These are phyloP conservation scores for Mycena leptocephala DNA, from an alignment of 768 basidiomycete species.

Conservation along the genomic window DNA sequence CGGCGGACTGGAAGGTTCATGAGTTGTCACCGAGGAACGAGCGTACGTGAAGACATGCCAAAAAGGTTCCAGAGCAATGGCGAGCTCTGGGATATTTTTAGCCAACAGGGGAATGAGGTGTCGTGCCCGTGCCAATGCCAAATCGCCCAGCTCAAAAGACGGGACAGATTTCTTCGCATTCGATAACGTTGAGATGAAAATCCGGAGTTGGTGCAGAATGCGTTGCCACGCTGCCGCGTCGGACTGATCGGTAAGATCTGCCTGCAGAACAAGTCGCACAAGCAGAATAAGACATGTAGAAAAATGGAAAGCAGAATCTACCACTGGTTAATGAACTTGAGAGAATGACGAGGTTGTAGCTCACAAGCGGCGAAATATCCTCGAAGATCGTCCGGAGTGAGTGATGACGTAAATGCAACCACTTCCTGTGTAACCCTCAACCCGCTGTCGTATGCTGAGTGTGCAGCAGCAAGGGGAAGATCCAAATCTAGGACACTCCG, in stretches of 20 bases:
- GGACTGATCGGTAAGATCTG: conserved; percentile 33
- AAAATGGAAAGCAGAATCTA: conserved; percentile 38
- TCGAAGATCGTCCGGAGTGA: conserved; percentile 33
- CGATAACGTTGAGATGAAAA: conserved; percentile 34
- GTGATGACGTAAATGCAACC: conserved; percentile 33
- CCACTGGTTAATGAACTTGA: background rate
- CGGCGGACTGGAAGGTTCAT: conserved; percentile 1
- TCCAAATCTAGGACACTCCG: conserved; percentile 34
- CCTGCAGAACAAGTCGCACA: conserved; percentile 33
- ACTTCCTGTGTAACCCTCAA: conserved; percentile 34
- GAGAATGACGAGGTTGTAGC: background rate
- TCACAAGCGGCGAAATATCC: conserved; percentile 36
- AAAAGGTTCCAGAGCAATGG: conserved; percentile 35
- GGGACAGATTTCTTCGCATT: conserved; percentile 29
- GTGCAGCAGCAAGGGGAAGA: conserved; percentile 29
- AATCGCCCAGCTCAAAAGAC: conserved; percentile 34
- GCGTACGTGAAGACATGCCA: conserved; percentile 9
- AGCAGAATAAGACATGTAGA: conserved; percentile 38
- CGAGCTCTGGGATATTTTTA: conserved; percentile 34
- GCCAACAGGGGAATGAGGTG: conserved; percentile 37
- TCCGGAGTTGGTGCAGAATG: conserved; percentile 31
- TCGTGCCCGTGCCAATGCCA: conserved; percentile 32
- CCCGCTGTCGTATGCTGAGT: conserved; percentile 32
- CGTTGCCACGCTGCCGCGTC: conserved; percentile 34
- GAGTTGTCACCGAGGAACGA: conserved; percentile 6